Base-by-base conservation (phyloP, 805 yeast genomes). In the Schizosaccharomyces osmophilus region DNA sequence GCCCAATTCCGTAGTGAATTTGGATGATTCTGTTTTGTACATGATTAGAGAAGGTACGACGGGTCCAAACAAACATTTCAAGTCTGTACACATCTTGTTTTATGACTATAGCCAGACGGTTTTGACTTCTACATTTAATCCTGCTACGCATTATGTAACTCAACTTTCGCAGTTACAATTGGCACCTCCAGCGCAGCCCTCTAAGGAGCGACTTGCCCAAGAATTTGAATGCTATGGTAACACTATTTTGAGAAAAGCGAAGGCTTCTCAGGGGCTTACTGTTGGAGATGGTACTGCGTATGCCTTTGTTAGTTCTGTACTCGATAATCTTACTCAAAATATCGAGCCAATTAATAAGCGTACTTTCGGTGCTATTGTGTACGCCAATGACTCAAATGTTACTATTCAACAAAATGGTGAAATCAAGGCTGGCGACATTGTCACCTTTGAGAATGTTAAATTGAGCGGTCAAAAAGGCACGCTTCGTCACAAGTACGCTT, bases 381-480 rank as follows among this genome's bases (percentile, higher is more conserved):
- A 82, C 71, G 73, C 75, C 64, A 84, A 78, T 65, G 65, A 73
- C 66, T 77, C 75, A 63, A 77, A 76, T 67, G 77, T 80, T 57
- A 67, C 74, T 5, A 78, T 81, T 5, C 72, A 76, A 17, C 81
- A 78, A 65, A 67, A 72, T 39, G 87, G 81, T 62, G 84, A 81
- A 51, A 78, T 88, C 62, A 76, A 79, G 59, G 83, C 94, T 0
- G 98, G 98, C 63, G 97, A 93, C 70, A 76, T 90, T 9, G 71
- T 87, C 54, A 85, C 87, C 61, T 78, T 87, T 64, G 79, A 82
- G 67, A 81, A 81, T 62, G 95, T 87, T 5, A 78, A 78, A 63
- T 89, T 90, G 72, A 80, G 79, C 64, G 79, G 82, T 5, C 86
- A 82, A 66, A 77, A 78, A 61, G 75, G 76, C 4, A 76, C 79